Evolutionary conservation across 1,284 basidiomycete species (phyloP), one percentile per base, ranked within the genome.

Genomic region (Hypsizygus ulmarius): DNA sequence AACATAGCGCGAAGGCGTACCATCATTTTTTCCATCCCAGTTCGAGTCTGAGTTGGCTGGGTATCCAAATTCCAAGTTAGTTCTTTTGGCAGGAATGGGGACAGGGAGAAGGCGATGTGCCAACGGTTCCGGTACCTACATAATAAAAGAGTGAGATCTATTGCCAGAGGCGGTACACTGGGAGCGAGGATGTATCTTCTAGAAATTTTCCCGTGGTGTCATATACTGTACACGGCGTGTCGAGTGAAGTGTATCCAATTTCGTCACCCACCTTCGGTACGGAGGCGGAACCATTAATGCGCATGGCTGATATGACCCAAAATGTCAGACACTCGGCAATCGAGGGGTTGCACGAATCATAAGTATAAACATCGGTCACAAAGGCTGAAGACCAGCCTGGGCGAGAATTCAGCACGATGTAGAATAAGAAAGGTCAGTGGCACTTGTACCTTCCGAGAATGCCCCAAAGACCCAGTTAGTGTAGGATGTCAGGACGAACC

Each of bases 401-500:
- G 30, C n/a, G 28, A 19, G 30, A 9, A 18, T 21, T 51, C 12
- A 50, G 18, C 8, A 46, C 8, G 11, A 9, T 18, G 28, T 32
- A 1, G 19, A 15, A 14, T 21, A 41, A 18, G 30, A 33, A 16
- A 45, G 32, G 47, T 43, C 38, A 28, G 32, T 28, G 3, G 46
- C 15, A 27, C 11, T 45, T 47, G 21, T 47, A 83, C 87, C 81
- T 59, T 64, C 54, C 8, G 83, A 81, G 61, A 87, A 89, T 15
- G 69, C 75, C 2, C 87, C 86, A 50, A 88, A 87, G 3, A 79
- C 77, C 87, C 87, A 89, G 34, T 78, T 72, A 25, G 73, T 73
- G 53, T 87, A 88, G 2, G 78, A 82, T 11, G 85, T 84, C 42
- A 88, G 53, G 11, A 86, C 74, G 58, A 87, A 89, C 73, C 75